Base-by-base conservation (phyloP, 148 eudicot genomes). In the Silene uniflora region DNA sequence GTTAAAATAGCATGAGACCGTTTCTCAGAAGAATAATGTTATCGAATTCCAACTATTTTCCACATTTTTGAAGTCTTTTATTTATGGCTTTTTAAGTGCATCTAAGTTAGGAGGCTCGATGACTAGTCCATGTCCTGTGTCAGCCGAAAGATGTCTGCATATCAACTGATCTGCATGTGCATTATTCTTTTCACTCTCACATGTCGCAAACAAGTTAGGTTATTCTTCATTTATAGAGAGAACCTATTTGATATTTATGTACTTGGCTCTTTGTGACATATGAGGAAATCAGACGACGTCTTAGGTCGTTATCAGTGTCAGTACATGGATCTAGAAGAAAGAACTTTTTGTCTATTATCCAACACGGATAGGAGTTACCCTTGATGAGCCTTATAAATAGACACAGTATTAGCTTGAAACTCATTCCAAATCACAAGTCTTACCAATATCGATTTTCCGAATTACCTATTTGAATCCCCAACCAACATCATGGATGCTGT, bases 171-270 rank as follows among this genome's bases (percentile, higher is more conserved):
- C 35, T 32, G 35, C 35, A 32, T 32, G 35, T 29, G 35, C 56
- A 62, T 71, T 63, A 71, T 77, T 77, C 80, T 77, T 63, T 77
- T 72, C 71, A 63, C 55, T 78, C 72, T 62, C 39, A 25, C 12
- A 13, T 60, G 23, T 69, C 35, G 5, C 35, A 32, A 32, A 32
- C 35, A 67, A 35, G 42, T 21, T 18, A 55, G 7, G 13, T 17
- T 72, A 72, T 52, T 71, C 25, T 77, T 62, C 25, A 47, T 67
- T 71, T 62, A 13, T 42, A 29, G 49, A 62, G 49, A 62, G 7
- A 69, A 46, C 47, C 35, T 32, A 47, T n/a, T 32, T 52, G 14
- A 32, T 32, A 32, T 32, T 32, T 32, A 32, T 32, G 35, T 32
- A 32, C 35, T 32, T 4, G 35, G 35, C 35, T 1, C 35, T 32